Base-by-base conservation (phyloP, 106 monocot species). In the Dioscorea zingiberensis region DNA sequence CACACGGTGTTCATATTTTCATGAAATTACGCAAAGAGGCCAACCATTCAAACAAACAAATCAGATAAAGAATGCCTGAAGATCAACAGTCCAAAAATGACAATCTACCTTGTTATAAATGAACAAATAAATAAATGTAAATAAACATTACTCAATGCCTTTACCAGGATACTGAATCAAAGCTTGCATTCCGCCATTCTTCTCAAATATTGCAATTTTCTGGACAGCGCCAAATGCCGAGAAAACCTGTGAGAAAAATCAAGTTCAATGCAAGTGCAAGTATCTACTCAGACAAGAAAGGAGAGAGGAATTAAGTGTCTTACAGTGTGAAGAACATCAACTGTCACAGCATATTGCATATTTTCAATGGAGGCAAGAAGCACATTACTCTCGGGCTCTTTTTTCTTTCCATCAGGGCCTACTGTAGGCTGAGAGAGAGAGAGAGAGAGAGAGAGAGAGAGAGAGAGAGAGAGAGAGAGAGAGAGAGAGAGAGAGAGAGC, bases 131-230 rank as follows among this genome's bases (percentile, higher is more conserved):
- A 2, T 38, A 38, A 2, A 38, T 38, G 6, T 38, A 38, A 38
- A 38, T 38, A 6, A 38, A 8, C 38, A 6, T 38, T 38, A 38
- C 10, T 38, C 6, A 38, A 38, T 38, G 38, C 10, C 38, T 38
- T 48, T 57, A 84, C 88, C 88, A 45, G 88, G 84, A 68, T 84
- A 89, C 55, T 84, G 88, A 65, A 89, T 74, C 61, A 89, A 64
- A 44, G 84, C 88, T 73, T 89, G 88, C 53, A 84, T 72, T 25
- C 88, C 88, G 38, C 81, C 88, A 74, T 89, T 89, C 71, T 89
- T 89, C 78, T 89, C 88, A 76, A 89, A 89, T 29, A 89, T 89
- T 44, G 88, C 88, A 78, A 89, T 89, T 71, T 89, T 89, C 57
- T 84, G 84, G 12, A 89, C 88, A 60, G 73, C 60, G 18, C 88